Evolutionary conservation across 2,329 filamentous ascomycete genomes (phyloP), one percentile per base, ranked within the genome.

Genomic region (Lasiodiplodia hormozganensis): DNA sequence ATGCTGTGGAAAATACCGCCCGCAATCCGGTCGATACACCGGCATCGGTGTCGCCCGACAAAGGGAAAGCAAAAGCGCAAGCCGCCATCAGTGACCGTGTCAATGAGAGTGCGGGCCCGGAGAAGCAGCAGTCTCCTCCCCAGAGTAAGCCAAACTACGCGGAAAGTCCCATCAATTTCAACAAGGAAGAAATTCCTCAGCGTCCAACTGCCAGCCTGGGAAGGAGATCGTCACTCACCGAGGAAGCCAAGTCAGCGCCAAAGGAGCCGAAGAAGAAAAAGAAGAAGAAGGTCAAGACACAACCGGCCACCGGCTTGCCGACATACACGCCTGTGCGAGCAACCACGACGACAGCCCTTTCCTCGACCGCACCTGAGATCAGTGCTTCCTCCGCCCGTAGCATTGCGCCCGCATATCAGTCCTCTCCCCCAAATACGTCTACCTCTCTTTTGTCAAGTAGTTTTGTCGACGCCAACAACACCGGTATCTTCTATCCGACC

Each of bases 181-280:
- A 43, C 28, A 67, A 60, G 40, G 65, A 58, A 31, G 65, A 67
- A 7, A 58, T 67, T 16, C 25, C 53, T 14, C 65, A 60, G 5
- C 53, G 56, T 16, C 65, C 56, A 47, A 28, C 65, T 25, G 65
- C 53, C 5, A 49, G 43, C 25, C 40, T 57, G 28, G 65, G 65
- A 38, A 56, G 65, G 43, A 36, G 65, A n/a, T 67, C 65, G 28
- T 67, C 65, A 36, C 54, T 67, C 23, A 58, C 65, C n/a, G 65
- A 67, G 16, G 65, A 67, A 12, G 65, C 56, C 31, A 67, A 67
- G 31, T 49, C 65, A 16, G 53, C 56, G 10, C 65, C 65, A 11
- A 67, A 67, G 31, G 65, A 67, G 21, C 65, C 54, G 14, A 68
- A 62, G 66, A 68, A 54, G 36, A 68, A 62, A 25, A 68, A 56